Base-by-base conservation (phyloP, 345 rosid species). In the Populus simonii region DNA sequence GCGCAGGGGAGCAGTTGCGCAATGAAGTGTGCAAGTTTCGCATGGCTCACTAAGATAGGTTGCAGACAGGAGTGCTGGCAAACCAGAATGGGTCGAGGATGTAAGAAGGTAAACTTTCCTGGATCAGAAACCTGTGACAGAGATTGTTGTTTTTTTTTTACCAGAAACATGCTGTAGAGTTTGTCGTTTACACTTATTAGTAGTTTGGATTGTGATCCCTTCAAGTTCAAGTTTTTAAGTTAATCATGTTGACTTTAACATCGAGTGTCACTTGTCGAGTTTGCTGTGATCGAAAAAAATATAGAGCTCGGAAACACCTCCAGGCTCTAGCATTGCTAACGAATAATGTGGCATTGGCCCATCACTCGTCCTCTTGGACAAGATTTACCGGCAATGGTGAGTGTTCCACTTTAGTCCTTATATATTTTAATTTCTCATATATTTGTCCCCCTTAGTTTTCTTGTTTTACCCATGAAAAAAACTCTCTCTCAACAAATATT, bases 21-120 rank as follows among this genome's bases (percentile, higher is more conserved):
- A 49, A 81, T 67, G 62, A 81, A 62, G 80, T 88, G 91, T 90
- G 84, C 89, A 87, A 90, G 85, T 45, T 70, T 83, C 62, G n/a
- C 7, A 7, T 8, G 62, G 25, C 62, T 55, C 62, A 3, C 62
- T 10, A 10, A 22, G 62, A 20, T 7, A 55, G 63, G 63, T 57
- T 57, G 27, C 63, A 2, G 23, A 10, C 5, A 57, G 27, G 63
- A 57, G 63, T 9, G 6, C 63, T 8, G 12, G 27, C 63, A n/a
- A 57, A 23, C 25, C 29, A 57, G 9, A 23, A 57, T 57, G 23
- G 63, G 29, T 57, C 29, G 63, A 25, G 63, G 29, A 23, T 57
- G 13, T n/a, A n/a, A 57, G 29, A 57, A 57, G 63, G 63, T 25
- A 57, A 57, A 23, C 63, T 57, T 57, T 55, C 27, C 63, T n/a